A percentile compares a stretch with the other conserved stretches of the same genome.
Conservation (phyloP, 2,329 filamentous ascomycete species). For the Rhynchosporium graminicola region DNA sequence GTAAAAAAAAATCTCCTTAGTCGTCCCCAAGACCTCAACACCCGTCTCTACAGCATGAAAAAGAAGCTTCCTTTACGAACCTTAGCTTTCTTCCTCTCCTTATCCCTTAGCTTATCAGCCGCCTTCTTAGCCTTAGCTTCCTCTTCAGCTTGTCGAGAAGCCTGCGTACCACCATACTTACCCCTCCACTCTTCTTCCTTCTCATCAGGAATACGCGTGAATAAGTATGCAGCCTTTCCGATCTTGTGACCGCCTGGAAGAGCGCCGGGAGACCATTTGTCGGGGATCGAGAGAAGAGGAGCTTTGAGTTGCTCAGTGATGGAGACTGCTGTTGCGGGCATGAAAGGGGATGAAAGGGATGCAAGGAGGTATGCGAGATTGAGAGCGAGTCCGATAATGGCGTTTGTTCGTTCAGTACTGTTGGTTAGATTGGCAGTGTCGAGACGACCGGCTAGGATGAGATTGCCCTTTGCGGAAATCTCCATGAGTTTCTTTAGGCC, state of each 20-base stretch:
- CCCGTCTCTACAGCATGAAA: neutral
- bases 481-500: constrained; percentile 66
- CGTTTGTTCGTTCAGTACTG: constrained; percentile 43
- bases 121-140: constrained; percentile 52
- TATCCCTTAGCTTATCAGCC: constrained; percentile 44
- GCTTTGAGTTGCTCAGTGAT: constrained; percentile 77
- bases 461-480: constrained; percentile 64
- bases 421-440: constrained; percentile 45
- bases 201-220: constrained; percentile 78
- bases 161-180: constrained; percentile 67
- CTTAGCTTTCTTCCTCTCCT: constrained; percentile 49
- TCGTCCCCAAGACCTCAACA: neutral
- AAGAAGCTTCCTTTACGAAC: constrained; percentile 34
- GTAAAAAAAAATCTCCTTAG: neutral
- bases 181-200: constrained; percentile 84
- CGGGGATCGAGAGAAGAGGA: constrained; percentile 60
- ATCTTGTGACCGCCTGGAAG: constrained; percentile 77
- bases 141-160: constrained; percentile 68
- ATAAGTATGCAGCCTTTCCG: constrained; percentile 76
- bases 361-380: constrained; percentile 84
- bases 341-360: constrained; percentile 77
- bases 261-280: constrained; percentile 61
- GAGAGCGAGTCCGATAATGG: constrained; percentile 70
- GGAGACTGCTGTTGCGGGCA: constrained; percentile 73
- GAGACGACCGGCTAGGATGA: constrained; percentile 52